Evolutionary conservation across 2,329 filamentous ascomycete species (phyloP).

Genomic region (Mycosphaerella sp.): DNA sequence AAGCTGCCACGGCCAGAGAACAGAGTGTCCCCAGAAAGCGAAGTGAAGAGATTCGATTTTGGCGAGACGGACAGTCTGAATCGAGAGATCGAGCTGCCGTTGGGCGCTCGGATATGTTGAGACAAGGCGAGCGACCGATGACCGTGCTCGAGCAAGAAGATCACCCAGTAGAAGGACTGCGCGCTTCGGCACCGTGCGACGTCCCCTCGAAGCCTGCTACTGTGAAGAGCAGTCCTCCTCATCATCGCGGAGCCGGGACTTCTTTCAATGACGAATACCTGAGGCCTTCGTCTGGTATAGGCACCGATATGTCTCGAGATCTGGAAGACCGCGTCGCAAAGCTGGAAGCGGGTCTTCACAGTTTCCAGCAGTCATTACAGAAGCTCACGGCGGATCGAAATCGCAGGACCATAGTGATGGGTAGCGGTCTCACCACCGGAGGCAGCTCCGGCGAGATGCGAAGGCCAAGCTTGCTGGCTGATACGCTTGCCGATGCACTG

Average conservation of each 20-base stretch:
- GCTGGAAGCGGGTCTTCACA: constrained; percentile 32
- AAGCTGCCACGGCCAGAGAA: constrained; percentile 12
- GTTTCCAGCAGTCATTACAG: constrained; percentile 32
- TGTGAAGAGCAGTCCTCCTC: constrained; percentile 19
- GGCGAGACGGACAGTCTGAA: constrained; percentile 27
- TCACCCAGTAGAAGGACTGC: not conserved
- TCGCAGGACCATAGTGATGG: constrained; percentile 30
- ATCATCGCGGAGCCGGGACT: constrained; percentile 5
- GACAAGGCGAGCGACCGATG: not conserved
- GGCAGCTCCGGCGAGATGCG: constrained; percentile 21
- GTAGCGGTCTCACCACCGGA: constrained; percentile 16
- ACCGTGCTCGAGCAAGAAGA: not conserved
- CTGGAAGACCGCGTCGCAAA: constrained; percentile 34
- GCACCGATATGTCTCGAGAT: constrained; percentile 25
- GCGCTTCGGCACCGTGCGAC: not conserved
- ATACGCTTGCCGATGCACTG: constrained; percentile 25
- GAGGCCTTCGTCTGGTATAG: constrained; percentile 14
- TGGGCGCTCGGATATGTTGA: not conserved
- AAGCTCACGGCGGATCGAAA: constrained; percentile 31
- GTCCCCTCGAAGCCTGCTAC: constrained; percentile 10
- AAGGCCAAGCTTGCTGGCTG: constrained; percentile 34
- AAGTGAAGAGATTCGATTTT: constrained; percentile 34
- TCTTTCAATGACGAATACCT: constrained; percentile 12
- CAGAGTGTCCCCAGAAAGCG: constrained; percentile 27
- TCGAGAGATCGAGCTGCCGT: constrained; percentile 11